Conservation (phyloP, 306 rosid species). For the Castanea crenata region DNA sequence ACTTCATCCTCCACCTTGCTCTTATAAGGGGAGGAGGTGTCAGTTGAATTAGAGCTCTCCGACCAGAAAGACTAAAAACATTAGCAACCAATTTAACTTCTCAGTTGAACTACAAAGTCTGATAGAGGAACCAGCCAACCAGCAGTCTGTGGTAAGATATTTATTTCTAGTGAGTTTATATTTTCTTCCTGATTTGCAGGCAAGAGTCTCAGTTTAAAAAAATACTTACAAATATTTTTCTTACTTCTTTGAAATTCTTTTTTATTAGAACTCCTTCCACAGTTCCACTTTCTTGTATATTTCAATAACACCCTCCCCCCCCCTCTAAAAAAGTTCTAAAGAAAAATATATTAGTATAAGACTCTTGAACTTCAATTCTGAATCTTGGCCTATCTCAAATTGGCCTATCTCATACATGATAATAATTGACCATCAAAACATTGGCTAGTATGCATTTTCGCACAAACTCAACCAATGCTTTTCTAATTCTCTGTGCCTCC, state of each 20-base stretch:
- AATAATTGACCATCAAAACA: not conserved
- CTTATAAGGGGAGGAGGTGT: too few relatives aligned
- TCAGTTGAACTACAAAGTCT: not conserved
- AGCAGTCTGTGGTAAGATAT: not conserved
- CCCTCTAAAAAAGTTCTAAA: not conserved
- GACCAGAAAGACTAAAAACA: not conserved
- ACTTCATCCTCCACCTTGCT: too few relatives aligned
- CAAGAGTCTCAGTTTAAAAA: not conserved
- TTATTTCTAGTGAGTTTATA: not conserved
- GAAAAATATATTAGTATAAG: not conserved
- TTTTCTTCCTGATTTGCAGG: not conserved
- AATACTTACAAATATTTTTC: not conserved
- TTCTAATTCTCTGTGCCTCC: not conserved
- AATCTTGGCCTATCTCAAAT: not conserved
- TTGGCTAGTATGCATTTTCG: not conserved
- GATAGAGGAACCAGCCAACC: not conserved
- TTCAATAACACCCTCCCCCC: not conserved
- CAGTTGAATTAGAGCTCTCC: too few relatives aligned
- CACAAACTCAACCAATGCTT: not conserved
- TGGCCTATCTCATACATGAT: too few relatives aligned
- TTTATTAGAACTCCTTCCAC: too few relatives aligned
- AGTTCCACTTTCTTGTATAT: not conserved
- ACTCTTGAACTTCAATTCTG: not conserved
- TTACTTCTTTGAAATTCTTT: too few relatives aligned
- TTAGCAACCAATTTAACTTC: not conserved